Conservation (phyloP, 2,329 filamentous ascomycete species). For the Neonectria faginata region DNA sequence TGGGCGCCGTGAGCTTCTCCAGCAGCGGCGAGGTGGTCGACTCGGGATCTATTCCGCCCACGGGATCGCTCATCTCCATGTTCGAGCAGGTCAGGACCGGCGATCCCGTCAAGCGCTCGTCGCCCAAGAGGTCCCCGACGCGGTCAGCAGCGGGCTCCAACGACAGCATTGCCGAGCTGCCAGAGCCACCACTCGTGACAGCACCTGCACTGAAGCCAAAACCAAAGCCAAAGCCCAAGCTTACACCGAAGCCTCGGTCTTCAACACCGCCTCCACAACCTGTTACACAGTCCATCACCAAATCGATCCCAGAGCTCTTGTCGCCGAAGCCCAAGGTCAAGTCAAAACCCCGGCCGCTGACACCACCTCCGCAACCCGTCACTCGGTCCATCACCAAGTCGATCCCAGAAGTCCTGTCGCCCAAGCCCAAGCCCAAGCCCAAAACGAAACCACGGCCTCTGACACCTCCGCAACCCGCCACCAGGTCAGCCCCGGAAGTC, state of each 20-base stretch:
- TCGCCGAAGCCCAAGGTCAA: conserved; percentile 50
- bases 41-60: conserved; percentile 69
- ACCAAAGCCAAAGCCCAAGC: conserved; percentile 42
- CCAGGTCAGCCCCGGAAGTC: conserved; percentile 41
- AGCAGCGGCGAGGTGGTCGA: conserved; percentile 53
- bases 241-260: conserved; percentile 38
- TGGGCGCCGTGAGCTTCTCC: conserved; percentile 46
- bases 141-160: conserved; percentile 25
- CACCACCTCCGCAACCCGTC: conserved; percentile 35
- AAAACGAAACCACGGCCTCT: conserved; percentile 42
- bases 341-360: conserved; percentile 40
- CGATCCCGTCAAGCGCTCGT: conserved; percentile 52
- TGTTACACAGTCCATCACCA: conserved; percentile 31
- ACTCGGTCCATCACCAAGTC: conserved; percentile 38
- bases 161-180: conserved; percentile 32
- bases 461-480: conserved; percentile 37
- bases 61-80: conserved; percentile 73
- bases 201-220: conserved; percentile 41
- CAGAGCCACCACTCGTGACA: conserved; percentile 8
- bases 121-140: conserved; percentile 37
- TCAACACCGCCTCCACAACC: conserved; percentile 38
- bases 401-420: conserved; percentile 45
- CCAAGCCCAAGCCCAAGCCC: conserved; percentile 2
- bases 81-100: conserved; percentile 67
- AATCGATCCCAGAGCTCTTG: conserved; percentile 42